These are phyloP conservation scores for Talaromyces sp. DNA, from an alignment of 2,329 filamentous ascomycete species.

Conservation along the genomic window DNA sequence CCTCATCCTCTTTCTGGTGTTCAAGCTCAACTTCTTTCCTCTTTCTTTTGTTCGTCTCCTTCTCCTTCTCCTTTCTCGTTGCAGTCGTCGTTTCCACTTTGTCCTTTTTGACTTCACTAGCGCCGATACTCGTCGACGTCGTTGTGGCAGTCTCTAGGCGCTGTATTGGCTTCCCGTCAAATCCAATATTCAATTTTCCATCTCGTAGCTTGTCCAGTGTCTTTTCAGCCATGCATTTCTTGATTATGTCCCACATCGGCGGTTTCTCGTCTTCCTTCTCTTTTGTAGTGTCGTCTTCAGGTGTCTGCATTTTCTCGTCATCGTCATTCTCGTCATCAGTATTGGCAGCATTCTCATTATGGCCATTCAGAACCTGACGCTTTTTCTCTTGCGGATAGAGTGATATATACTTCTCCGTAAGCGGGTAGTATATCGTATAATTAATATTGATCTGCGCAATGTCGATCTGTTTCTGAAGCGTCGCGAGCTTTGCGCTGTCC, in stretches of 20 bases:
- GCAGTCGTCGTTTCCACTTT: neutral
- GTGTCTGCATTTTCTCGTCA: slow-evolving; percentile 17
- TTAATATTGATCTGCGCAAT: slow-evolving; percentile 54
- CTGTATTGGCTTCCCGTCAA: slow-evolving; percentile 15
- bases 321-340: neutral
- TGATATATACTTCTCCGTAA: slow-evolving; percentile 55
- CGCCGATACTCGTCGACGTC: neutral
- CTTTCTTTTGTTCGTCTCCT: neutral
- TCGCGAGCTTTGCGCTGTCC: slow-evolving; percentile 20
- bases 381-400: slow-evolving; percentile 44
- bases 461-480: slow-evolving; percentile 38
- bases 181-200: slow-evolving; percentile 32
- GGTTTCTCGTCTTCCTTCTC: slow-evolving; percentile 27
- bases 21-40: neutral
- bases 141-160: neutral
- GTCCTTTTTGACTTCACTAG: slow-evolving; percentile 16
- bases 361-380: slow-evolving; percentile 18
- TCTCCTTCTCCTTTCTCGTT: neutral
- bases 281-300: neutral
- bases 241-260: slow-evolving; percentile 42
- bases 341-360: neutral
- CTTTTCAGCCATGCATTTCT: slow-evolving; percentile 40
- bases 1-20: slow-evolving; percentile 20
- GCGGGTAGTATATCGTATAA: slow-evolving; percentile 59
- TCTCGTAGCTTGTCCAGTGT: slow-evolving; percentile 40